Base-by-base conservation (phyloP, 495 filamentous ascomycete species). In the Tetracladium setigerum region DNA sequence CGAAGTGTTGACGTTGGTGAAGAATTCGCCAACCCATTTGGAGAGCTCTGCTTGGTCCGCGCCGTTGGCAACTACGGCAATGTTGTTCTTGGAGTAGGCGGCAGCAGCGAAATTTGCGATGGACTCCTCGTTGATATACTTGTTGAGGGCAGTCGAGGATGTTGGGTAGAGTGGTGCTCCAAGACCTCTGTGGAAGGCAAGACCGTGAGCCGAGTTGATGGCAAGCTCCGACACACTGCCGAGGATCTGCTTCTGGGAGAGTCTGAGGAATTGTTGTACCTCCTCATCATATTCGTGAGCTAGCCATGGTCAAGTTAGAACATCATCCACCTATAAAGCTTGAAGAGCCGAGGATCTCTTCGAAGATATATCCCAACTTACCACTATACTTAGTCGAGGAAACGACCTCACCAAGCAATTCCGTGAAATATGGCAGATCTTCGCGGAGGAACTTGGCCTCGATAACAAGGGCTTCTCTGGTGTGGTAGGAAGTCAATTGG, bases 341-440 rank as follows among this genome's bases (percentile, higher is more conserved):
- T 36, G 62, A 35, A n/a, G n/a, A n/a, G n/a, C n/a, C n/a, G n/a
- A n/a, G n/a, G n/a, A n/a, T n/a, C n/a, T n/a, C n/a, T n/a, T n/a
- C n/a, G n/a, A n/a, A n/a, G n/a, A n/a, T n/a, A 16, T 47, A 67
- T 81, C 30, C 19, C n/a, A 37, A 41, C 53, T 73, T 73, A 95
- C 88, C 74, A 47, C 77, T 77, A 61, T 84, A 99, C 66, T 85
- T 89, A 45, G 94, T 91, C 67, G 86, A 72, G 45, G 83, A 79
- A 52, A 92, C 74, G 62, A 96, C 86, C 71, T 99, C 92, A 45
- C 82, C 89, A 56, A 99, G 78, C 54, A 96, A 74, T 74, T 99
- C 92, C 62, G 88, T 79, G 69, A 95, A 99, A 79, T 97, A 99
- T 53, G 92, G 90, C 50, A 99, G 81, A 56, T 99, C 89, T 61